phyloP scores from a whole-genome alignment of 768 basidiomycete species.

The Lactifluus piperatus region DNA sequence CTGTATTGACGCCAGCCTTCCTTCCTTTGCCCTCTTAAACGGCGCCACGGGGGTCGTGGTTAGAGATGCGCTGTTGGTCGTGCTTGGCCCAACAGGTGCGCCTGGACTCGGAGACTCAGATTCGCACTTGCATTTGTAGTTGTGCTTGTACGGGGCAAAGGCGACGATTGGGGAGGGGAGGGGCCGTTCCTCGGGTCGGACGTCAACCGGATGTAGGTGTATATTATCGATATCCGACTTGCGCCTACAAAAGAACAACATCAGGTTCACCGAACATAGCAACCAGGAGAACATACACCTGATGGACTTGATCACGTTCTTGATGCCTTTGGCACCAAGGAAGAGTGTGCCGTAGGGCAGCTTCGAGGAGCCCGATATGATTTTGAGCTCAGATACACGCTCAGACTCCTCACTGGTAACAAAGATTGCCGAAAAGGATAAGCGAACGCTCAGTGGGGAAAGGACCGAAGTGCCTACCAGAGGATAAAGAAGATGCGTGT shows the following conservation, averaged over 20 bases:
- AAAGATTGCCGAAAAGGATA: not conserved
- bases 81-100: not conserved
- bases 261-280: not conserved
- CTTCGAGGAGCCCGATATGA: conserved; percentile 65
- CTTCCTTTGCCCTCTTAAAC: not conserved
- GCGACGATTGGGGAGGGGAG: not conserved
- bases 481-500: too few species aligned
- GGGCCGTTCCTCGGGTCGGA: too few species aligned
- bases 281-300: conserved; percentile 61
- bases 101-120: not conserved
- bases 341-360: conserved; percentile 81
- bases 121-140: not conserved
- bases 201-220: conserved; percentile 64
- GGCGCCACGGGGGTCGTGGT: not conserved
- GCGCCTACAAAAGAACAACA: conserved; percentile 41
- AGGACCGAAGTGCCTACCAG: conserved; percentile 25
- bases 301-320: conserved; percentile 87
- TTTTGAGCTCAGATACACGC: conserved; percentile 94
- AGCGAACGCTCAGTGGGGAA: not conserved
- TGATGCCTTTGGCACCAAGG: conserved; percentile 88
- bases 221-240: conserved; percentile 99
- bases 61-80: not conserved
- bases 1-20: not conserved
- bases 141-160: not conserved
- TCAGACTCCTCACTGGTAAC: conserved; percentile 86